These are phyloP conservation scores for Trametes polyzona DNA, from an alignment of 1,284 basidiomycete genomes.

Conservation along the genomic window DNA sequence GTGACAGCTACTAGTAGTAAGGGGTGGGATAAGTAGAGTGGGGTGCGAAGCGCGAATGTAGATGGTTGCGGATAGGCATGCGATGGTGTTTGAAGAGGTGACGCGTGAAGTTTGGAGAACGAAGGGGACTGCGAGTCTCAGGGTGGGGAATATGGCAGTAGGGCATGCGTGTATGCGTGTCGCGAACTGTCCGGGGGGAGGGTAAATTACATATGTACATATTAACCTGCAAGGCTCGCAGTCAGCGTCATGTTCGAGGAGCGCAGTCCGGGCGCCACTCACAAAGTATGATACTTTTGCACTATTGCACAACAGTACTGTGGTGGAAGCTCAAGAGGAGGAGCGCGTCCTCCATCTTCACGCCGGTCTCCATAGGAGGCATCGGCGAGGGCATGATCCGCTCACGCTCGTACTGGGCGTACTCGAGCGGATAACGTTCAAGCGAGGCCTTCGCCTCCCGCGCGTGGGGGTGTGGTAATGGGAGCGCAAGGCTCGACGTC, in stretches of 20 bases:
- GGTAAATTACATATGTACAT: conserved; percentile 13
- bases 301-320: conserved; percentile 55
- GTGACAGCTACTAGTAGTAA: not conserved
- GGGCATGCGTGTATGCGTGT: conserved; percentile 15
- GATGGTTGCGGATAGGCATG: no score
- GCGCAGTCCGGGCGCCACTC: not conserved
- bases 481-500: conserved; percentile 23
- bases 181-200: conserved; percentile 14
- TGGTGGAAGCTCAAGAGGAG: conserved; percentile 72
- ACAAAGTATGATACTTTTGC: conserved; percentile 18
- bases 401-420: conserved; percentile 33
- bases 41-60: not conserved
- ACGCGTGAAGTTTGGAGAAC: not conserved
- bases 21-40: not conserved
- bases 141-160: conserved; percentile 1
- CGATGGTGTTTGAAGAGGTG: not conserved
- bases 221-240: conserved; percentile 16
- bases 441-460: conserved; percentile 28
- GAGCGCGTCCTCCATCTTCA: conserved; percentile 66
- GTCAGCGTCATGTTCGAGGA: no score
- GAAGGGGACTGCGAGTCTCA: not conserved
- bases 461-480: conserved; percentile 25
- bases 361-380: conserved; percentile 40
- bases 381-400: conserved; percentile 27
- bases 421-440: conserved; percentile 35